Conservation (phyloP, 371 early-diverging fungal genomes). For the Rhizomucor miehei region DNA sequence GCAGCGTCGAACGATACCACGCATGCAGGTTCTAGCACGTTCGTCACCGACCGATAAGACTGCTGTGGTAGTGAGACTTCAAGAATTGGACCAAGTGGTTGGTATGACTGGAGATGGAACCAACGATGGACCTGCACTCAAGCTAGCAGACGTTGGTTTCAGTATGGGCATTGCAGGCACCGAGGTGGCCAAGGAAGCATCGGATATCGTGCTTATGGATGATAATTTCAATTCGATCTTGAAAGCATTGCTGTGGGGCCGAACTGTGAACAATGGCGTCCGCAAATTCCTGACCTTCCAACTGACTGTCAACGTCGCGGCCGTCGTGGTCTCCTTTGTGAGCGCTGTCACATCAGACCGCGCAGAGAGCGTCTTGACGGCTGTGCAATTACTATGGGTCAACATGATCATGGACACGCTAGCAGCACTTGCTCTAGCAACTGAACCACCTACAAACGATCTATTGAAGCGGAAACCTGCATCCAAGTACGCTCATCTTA, state of each 20-base stretch:
- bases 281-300: slow-evolving; percentile 97
- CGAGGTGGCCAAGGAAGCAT: slow-evolving; percentile 96
- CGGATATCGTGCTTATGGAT: slow-evolving; percentile 92
- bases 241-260: slow-evolving; percentile 92
- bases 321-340: slow-evolving; percentile 87
- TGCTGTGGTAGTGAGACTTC: slow-evolving; percentile 80
- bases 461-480: slow-evolving; percentile 81
- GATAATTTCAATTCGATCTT: slow-evolving; percentile 93
- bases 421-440: slow-evolving; percentile 97
- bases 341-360: slow-evolving; percentile 85
- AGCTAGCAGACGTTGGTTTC: slow-evolving; percentile 96
- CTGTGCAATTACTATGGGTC: slow-evolving; percentile 97
- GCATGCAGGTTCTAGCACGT: slow-evolving; percentile 90
- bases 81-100: slow-evolving; percentile 88
- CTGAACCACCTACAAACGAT: slow-evolving; percentile 92
- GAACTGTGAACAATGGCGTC: slow-evolving; percentile 92
- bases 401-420: slow-evolving; percentile 97
- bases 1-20: slow-evolving; percentile 75
- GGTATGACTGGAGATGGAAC: slow-evolving; percentile 98
- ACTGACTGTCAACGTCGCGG: slow-evolving; percentile 92
- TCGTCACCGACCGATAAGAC: slow-evolving; percentile 94
- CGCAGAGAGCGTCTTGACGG: slow-evolving; percentile 93
- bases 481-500: slow-evolving; percentile 74
- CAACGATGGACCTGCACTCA: slow-evolving; percentile 96
- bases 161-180: slow-evolving; percentile 97